Percentiles rank a stretch among this genome's conserved stretches.
phyloP scores from a whole-genome alignment of 192 early-diverging fungal species.

The Pecoramyces ruminantium region DNA sequence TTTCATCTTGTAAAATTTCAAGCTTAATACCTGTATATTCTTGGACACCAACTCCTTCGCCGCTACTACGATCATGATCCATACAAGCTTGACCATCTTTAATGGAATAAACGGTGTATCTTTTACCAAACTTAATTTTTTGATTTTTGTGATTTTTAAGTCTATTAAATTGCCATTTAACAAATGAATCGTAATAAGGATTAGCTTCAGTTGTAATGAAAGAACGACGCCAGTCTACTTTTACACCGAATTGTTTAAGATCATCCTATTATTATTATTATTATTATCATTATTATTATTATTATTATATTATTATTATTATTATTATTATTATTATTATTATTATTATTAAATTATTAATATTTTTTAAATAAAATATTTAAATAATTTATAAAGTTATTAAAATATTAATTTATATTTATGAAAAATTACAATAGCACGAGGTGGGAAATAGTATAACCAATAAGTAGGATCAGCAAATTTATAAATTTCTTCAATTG shows the following conservation, averaged over 20 bases:
- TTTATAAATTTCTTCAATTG: slow-evolving; percentile 72
- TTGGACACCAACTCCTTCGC: slow-evolving; percentile 88
- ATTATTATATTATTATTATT: too few relatives aligned
- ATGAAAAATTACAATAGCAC: slow-evolving; percentile 47
- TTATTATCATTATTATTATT: not conserved
- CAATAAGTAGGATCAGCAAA: slow-evolving; percentile 85
- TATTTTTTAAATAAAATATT: too few relatives aligned
- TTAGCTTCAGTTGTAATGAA: slow-evolving; percentile 97
- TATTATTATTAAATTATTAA: too few relatives aligned
- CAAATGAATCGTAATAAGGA: slow-evolving; percentile 95
- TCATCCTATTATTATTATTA: slow-evolving; percentile 9
- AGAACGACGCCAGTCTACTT: slow-evolving; percentile 85
- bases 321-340: not conserved
- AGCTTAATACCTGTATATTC: slow-evolving; percentile 96
- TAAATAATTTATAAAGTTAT: too few relatives aligned
- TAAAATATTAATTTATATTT: too few relatives aligned
- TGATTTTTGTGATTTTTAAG: slow-evolving; percentile 34
- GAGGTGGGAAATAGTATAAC: slow-evolving; percentile 86
- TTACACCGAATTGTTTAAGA: slow-evolving; percentile 31
- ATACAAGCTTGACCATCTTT: slow-evolving; percentile 94
- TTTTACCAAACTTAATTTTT: slow-evolving; percentile 89
- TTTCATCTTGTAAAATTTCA: slow-evolving; percentile 43
- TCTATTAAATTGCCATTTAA: slow-evolving; percentile 94
- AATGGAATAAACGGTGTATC: slow-evolving; percentile 92
- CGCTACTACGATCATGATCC: slow-evolving; percentile 91